These are phyloP conservation scores for Blastobotrys chiropterorum DNA, from an alignment of 805 yeast species.

Conservation along the genomic window DNA sequence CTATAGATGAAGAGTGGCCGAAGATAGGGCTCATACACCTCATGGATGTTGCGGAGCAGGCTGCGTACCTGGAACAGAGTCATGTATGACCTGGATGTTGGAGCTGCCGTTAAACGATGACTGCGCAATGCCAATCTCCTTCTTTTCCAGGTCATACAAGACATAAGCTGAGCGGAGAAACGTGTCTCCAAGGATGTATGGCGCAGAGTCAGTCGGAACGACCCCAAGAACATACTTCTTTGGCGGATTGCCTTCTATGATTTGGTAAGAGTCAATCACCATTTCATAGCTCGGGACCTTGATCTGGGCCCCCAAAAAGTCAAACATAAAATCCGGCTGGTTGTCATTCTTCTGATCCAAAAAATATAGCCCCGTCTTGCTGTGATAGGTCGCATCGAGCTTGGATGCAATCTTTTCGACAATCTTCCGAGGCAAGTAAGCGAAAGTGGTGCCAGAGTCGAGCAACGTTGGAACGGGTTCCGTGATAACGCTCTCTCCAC, in stretches of 20 bases:
- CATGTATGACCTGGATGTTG: conserved; percentile 1
- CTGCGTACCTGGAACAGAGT: conserved; percentile 5
- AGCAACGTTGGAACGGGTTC: conserved; percentile 35
- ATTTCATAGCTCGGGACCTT: conserved; percentile 22
- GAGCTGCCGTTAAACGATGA: conserved; percentile 21
- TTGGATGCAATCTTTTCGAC: conserved; percentile 6
- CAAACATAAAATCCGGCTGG: conserved; percentile 14
- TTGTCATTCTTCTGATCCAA: conserved; percentile 7
- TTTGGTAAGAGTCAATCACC: conserved; percentile 12
- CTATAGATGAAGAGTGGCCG: too few relatives aligned
- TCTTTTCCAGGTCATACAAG: conserved; percentile 57
- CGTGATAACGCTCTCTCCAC: conserved; percentile 6
- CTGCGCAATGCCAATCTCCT: conserved; percentile 50
- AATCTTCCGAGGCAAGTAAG: conserved; percentile 39
- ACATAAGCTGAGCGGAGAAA: conserved; percentile 53
- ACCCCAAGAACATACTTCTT: conserved; percentile 11
- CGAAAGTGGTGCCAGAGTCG: conserved; percentile 52
- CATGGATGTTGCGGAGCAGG: not conserved
- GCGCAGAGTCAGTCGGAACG: not conserved
- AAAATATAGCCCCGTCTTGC: conserved; percentile 22
- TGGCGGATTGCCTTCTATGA: conserved; percentile 10
- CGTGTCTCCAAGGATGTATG: conserved; percentile 43
- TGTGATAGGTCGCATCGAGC: conserved; percentile 7
- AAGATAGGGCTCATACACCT: not conserved
- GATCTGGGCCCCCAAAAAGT: conserved; percentile 22